Base-by-base conservation (phyloP, 2,329 filamentous ascomycete species). In the Aureobasidium zeae region DNA sequence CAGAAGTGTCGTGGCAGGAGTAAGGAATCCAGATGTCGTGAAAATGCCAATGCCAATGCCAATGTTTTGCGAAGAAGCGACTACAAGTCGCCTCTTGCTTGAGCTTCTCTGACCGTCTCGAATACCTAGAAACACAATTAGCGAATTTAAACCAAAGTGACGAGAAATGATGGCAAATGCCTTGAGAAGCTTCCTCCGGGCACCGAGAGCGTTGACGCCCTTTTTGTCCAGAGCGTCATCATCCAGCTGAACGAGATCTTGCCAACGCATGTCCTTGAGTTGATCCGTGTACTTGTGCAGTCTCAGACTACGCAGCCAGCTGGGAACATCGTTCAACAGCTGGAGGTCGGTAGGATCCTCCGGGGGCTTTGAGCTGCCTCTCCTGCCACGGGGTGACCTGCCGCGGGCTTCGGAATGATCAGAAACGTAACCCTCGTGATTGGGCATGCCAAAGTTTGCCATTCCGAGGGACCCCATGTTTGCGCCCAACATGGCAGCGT, bases 201-300 rank as follows among this genome's bases (percentile, higher is more conserved):
- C 91, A 55, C 91, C 91, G 45, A 96, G 75, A 43, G 91, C 91
- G 62, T 94, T 95, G 22, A 98, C 91, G 37, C 91, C 91, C 41
- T 86, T 82, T 19, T 86, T 84, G 66, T 96, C 89, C 51, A 98
- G 71, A 36, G 86, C 88, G 59, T 88, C 88, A 54, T 98, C 91
- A 57, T 95, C 86, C 54, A 98, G 70, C 63, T 91, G 84, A 48
- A 98, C 71, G 54, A 98, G 68, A 43, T 98, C 91, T 20, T 82
- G 84, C 91, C 91, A 98, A 57, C 91, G 87, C 72, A 96, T 78
- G 58, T 96, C 89, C 68, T 96, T 98, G 51, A 98, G 69, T 55
- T 96, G 93, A 54, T 98, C 91, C 8, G 91, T 98, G 66, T 98
- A 98, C 71, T 98, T 98, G 73, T 98, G 91, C 56, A 98, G 73